Conservation (phyloP, 495 filamentous ascomycete species). For the Aspergillus heteromorphus region DNA sequence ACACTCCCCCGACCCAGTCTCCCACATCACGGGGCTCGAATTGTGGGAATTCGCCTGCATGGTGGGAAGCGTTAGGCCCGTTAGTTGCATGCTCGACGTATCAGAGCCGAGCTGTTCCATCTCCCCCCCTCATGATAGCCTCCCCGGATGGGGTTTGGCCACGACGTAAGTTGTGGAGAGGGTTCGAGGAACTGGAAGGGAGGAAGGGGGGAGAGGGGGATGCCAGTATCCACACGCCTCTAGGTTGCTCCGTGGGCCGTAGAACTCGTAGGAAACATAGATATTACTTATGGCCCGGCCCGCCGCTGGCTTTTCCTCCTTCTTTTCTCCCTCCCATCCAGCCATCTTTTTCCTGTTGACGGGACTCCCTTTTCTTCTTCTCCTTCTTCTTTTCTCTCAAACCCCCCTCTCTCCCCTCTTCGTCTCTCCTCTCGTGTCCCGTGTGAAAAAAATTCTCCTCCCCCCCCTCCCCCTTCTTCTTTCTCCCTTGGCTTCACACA, state of each 20-base stretch:
- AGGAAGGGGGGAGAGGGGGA: conserved; percentile 16
- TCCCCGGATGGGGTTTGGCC: conserved; percentile 27
- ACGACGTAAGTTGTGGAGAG: conserved; percentile 30
- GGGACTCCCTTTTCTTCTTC: background rate
- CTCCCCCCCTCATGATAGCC: conserved; percentile 19
- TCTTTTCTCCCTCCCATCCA: background rate
- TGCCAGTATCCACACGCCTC: conserved; percentile 16
- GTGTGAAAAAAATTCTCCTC: background rate
- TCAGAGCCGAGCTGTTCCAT: conserved; percentile 20
- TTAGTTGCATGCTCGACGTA: conserved; percentile 4
- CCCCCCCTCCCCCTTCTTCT: background rate
- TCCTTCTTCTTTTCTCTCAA: conserved; percentile 1
- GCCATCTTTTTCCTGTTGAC: background rate
- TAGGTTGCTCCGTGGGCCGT: background rate
- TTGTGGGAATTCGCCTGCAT: conserved; percentile 10
- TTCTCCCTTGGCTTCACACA: no score
- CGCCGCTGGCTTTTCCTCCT: background rate
- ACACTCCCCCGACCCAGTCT: conserved; percentile 29
- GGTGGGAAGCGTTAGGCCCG: background rate
- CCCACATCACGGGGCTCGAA: conserved; percentile 16
- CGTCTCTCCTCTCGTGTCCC: background rate
- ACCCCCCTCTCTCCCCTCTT: background rate
- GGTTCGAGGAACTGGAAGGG: no score
- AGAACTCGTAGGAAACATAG: background rate
- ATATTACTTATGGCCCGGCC: conserved; percentile 22